Evolutionary conservation across 2,329 filamentous ascomycete species (phyloP).

Genomic region (Talaromyces sp.): DNA sequence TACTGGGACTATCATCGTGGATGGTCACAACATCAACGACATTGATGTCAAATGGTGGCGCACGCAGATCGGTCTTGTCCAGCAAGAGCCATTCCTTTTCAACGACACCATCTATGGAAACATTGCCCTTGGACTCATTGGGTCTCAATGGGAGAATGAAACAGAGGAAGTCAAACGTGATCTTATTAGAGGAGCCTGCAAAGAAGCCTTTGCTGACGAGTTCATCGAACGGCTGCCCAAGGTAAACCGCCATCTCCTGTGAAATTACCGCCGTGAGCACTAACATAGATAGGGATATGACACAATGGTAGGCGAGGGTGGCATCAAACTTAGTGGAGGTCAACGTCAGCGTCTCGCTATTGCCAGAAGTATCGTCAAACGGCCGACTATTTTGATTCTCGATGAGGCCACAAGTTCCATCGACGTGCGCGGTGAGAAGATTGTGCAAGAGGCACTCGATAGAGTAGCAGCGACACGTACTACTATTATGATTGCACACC

Average conservation of each 20-base stretch:
- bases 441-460: constrained; percentile 70
- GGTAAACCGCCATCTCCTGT: constrained; percentile 47
- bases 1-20: constrained; percentile 49
- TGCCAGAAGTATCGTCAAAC: constrained; percentile 68
- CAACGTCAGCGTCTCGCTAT: constrained; percentile 78
- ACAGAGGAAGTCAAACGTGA: constrained; percentile 44
- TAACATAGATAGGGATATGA: constrained; percentile 64
- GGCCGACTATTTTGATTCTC: constrained; percentile 75
- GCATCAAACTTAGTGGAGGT: constrained; percentile 71
- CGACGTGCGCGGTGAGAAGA: constrained; percentile 61
- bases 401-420: constrained; percentile 87
- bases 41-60: constrained; percentile 69
- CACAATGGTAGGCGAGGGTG: constrained; percentile 64
- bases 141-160: constrained; percentile 48
- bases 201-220: constrained; percentile 64
- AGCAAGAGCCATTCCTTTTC: constrained; percentile 78
- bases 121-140: constrained; percentile 63
- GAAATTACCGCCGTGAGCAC: constrained; percentile 52
- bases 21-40: constrained; percentile 48
- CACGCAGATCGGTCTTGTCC: constrained; percentile 70
- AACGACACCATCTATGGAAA: constrained; percentile 74
- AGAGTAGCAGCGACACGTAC: constrained; percentile 74
- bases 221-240: constrained; percentile 60
- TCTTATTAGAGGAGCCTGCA: constrained; percentile 57
- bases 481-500: constrained; percentile 88